These are phyloP conservation scores for Coemansia sp. DNA, from an alignment of 192 early-diverging fungal species.

Conservation along the genomic window DNA sequence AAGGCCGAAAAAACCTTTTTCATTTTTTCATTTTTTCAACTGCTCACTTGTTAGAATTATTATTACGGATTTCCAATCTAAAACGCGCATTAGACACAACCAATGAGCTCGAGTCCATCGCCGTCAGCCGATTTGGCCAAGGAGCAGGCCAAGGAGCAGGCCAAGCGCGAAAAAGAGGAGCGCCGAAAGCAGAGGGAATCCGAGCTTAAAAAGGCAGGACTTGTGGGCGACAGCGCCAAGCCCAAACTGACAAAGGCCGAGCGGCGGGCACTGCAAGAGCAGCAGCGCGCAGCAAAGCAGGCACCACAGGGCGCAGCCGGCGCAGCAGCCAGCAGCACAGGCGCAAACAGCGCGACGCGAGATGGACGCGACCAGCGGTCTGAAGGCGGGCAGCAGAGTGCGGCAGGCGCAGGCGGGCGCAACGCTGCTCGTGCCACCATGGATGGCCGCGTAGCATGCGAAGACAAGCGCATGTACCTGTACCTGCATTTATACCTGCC, in stretches of 20 bases:
- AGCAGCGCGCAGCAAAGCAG: conserved; percentile 76
- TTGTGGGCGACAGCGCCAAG: conserved; percentile 24
- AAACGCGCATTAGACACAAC: too few relatives aligned
- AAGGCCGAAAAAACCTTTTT: too few relatives aligned
- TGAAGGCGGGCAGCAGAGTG: conserved; percentile 3
- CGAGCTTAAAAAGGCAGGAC: conserved; percentile 34
- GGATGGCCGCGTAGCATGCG: conserved; percentile 29
- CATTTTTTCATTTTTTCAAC: too few relatives aligned
- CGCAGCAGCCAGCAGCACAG: conserved; percentile 6
- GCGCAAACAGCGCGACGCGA: not conserved
- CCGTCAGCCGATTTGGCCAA: conserved; percentile 15
- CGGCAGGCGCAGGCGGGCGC: not conserved
- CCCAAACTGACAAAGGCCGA: conserved; percentile 90
- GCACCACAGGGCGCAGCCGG: conserved; percentile 28
- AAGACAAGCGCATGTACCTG: conserved; percentile 55
- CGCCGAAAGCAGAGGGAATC: conserved; percentile 33
- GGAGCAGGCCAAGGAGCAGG: conserved; percentile 12
- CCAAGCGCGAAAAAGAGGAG: conserved; percentile 39
- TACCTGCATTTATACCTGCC: conserved; percentile 46
- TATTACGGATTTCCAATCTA: too few relatives aligned
- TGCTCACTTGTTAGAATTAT: too few relatives aligned
- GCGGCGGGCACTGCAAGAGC: conserved; percentile 81
- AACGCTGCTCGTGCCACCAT: conserved; percentile 16
- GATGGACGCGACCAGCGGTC: conserved; percentile 4
- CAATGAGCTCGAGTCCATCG: conserved; percentile 18